Percentiles rank a stretch among this genome's conserved stretches.
phyloP scores from a whole-genome alignment of 106 monocot genomes.

The Ottelia alismoides region DNA sequence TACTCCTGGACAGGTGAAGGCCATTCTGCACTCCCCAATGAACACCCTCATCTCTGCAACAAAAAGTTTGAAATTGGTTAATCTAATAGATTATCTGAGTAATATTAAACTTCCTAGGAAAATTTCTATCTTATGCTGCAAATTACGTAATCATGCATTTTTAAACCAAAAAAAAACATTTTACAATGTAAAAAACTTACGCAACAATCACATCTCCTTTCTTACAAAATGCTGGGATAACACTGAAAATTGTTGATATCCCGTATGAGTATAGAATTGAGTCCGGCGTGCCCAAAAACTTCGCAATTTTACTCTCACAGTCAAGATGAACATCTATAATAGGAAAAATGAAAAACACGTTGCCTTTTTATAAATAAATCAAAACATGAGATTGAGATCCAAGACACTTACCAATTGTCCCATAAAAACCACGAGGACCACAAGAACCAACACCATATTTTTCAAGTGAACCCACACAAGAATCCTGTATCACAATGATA shows the following conservation, averaged over 20 bases:
- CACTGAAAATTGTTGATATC: constrained; percentile 99
- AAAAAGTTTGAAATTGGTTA: background rate
- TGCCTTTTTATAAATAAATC: no score
- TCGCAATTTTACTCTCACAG: constrained; percentile 87
- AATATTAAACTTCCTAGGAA: no score
- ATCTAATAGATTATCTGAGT: background rate
- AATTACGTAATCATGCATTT: background rate
- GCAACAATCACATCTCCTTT: constrained; percentile 97
- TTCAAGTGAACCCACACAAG: constrained; percentile 76
- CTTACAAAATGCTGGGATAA: constrained; percentile 97
- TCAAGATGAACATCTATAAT: constrained; percentile 88
- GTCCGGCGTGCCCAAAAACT: constrained; percentile 92
- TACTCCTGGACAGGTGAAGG: constrained; percentile 87
- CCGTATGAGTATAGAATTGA: constrained; percentile 95
- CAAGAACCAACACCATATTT: constrained; percentile 99
- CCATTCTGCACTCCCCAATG: constrained; percentile 98
- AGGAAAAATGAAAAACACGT: background rate
- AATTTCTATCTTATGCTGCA: no score
- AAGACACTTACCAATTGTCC: constrained; percentile 89
- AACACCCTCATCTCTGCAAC: constrained; percentile 88
- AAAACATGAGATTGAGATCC: background rate
- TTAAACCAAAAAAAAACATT: background rate
- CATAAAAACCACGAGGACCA: constrained; percentile 94
- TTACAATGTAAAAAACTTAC: constrained; percentile 31
- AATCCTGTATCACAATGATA: constrained; percentile 48